These are phyloP conservation scores for Gracilaria domingensis DNA, from an alignment of 23 red algal species.

Conservation along the genomic window DNA sequence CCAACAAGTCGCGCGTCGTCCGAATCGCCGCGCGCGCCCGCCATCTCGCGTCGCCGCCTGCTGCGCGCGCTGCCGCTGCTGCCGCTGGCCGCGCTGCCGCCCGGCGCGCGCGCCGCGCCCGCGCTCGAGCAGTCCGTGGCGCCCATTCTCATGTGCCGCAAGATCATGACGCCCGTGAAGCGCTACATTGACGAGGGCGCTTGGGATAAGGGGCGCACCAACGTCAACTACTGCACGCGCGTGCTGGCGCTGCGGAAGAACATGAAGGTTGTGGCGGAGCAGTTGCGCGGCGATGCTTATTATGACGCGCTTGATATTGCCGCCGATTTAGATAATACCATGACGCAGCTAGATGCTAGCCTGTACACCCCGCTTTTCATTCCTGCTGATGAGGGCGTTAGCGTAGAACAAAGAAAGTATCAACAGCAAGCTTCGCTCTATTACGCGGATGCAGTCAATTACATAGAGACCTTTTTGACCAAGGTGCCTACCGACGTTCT, in stretches of 20 bases:
- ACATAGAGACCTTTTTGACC: slow-evolving; percentile 57
- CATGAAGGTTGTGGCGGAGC: slow-evolving; percentile 69
- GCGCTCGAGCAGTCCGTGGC: slow-evolving; percentile 31
- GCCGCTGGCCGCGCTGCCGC: background rate
- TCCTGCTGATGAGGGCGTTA: slow-evolving; percentile 78
- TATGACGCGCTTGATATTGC: slow-evolving; percentile 74
- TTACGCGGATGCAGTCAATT: slow-evolving; percentile 24
- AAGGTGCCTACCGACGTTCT: slow-evolving; percentile 40
- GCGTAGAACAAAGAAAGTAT: slow-evolving; percentile 83
- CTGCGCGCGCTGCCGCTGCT: background rate
- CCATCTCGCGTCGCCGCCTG: background rate
- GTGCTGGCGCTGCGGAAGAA: slow-evolving; percentile 80
- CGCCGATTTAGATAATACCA: slow-evolving; percentile 79
- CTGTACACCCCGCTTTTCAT: slow-evolving; percentile 98
- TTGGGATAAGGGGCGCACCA: slow-evolving; percentile 98
- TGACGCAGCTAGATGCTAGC: slow-evolving; percentile 93
- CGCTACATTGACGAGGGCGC: slow-evolving; percentile 71
- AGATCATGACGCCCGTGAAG: slow-evolving; percentile 51
- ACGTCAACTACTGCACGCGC: slow-evolving; percentile 98
- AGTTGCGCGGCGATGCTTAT: slow-evolving; percentile 53
- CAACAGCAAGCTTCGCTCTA: slow-evolving; percentile 44
- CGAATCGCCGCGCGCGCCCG: background rate
- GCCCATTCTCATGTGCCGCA: slow-evolving; percentile 69
- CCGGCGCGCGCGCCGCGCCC: slow-evolving; percentile 4
- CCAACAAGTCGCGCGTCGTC: background rate